Conservation (phyloP, 1,139 yeast genomes). For the Yamadazyma conglobata region DNA sequence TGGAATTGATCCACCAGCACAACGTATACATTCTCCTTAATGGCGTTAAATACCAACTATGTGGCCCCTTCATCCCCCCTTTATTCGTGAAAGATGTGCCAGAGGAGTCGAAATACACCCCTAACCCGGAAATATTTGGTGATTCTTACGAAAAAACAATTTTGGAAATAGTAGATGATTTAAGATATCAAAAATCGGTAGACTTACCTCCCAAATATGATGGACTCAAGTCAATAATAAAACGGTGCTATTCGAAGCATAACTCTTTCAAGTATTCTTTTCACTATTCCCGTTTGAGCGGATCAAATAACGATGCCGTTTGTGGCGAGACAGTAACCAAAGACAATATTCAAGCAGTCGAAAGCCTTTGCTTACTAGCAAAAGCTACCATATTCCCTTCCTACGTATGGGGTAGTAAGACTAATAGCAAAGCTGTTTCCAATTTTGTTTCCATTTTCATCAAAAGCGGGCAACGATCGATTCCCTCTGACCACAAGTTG, state of each 20-base stretch:
- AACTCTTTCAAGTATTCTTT: conserved; percentile 7
- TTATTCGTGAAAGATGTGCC: conserved; percentile 2
- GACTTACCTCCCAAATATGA: conserved; percentile 22
- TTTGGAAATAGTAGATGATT: conserved; percentile 11
- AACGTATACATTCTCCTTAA: conserved; percentile 20
- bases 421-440: conserved; percentile 45
- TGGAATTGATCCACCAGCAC: conserved; percentile 27
- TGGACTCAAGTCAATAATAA: conserved; percentile 16
- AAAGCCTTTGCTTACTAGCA: conserved; percentile 37
- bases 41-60: conserved; percentile 26
- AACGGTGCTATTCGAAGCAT: conserved; percentile 10
- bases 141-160: conserved; percentile 5
- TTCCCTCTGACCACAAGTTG: conserved; percentile 20
- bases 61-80: conserved; percentile 26
- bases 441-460: conserved; percentile 38
- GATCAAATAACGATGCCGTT: neutral
- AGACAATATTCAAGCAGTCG: conserved; percentile 21
- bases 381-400: conserved; percentile 51
- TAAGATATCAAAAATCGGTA: conserved; percentile 2
- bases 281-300: conserved; percentile 1
- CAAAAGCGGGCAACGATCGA: conserved; percentile 29
- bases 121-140: conserved; percentile 3
- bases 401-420: conserved; percentile 50
- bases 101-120: neutral
- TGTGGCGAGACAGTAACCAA: neutral